Evolutionary conservation across 306 rosid genomes (phyloP).

Genomic region (Aeschynomene evenia): DNA sequence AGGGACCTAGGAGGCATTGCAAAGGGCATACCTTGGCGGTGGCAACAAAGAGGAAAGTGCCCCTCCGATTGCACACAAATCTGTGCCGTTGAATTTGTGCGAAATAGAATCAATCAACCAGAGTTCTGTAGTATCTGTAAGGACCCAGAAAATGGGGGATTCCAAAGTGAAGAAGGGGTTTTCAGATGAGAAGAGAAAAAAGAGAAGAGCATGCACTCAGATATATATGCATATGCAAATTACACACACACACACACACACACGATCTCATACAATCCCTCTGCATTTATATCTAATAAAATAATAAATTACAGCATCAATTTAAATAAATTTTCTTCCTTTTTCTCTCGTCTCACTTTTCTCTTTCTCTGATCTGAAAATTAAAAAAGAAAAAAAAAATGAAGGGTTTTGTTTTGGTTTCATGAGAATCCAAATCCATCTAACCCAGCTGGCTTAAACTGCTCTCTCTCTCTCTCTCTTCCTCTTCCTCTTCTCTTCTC

Average conservation of each 20-base stretch:
- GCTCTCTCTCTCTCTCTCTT: slow-evolving; percentile 14
- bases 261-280: slow-evolving; percentile 40
- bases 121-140: slow-evolving; percentile 25
- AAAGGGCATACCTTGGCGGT: slow-evolving; percentile 39
- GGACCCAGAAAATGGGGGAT: slow-evolving; percentile 28
- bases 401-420: not conserved
- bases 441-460: slow-evolving; percentile 36
- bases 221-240: slow-evolving; percentile 20
- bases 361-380: slow-evolving; percentile 35
- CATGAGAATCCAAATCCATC: slow-evolving; percentile 39
- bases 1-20: slow-evolving; percentile 37
- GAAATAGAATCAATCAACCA: not conserved
- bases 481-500: slow-evolving; percentile 9
- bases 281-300: slow-evolving; percentile 10
- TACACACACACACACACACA: slow-evolving; percentile 25
- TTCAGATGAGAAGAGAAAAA: not conserved
- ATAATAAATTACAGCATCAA: slow-evolving; percentile 17
- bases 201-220: slow-evolving; percentile 18
- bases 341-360: slow-evolving; percentile 9
- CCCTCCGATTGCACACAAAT: slow-evolving; percentile 17
- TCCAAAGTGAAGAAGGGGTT: slow-evolving; percentile 30
- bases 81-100: not conserved
- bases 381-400: slow-evolving; percentile 20
- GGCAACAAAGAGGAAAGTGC: slow-evolving; percentile 30
- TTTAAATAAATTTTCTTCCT: not conserved